Evolutionary conservation across 1,284 basidiomycete genomes (phyloP).

Genomic region (Boletus sp.): DNA sequence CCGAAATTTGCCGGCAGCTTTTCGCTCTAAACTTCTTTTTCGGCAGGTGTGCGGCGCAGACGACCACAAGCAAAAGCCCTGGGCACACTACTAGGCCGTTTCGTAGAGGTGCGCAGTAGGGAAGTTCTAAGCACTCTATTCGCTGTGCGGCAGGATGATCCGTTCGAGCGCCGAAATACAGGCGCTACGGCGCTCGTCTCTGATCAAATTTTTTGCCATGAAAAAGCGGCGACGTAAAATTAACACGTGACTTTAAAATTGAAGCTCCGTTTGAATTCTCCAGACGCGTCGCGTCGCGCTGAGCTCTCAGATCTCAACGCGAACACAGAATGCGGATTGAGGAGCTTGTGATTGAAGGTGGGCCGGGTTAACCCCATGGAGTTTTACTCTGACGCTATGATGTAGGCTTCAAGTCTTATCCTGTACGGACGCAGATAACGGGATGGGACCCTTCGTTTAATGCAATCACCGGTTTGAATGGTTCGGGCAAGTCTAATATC

Average conservation of each 20-base stretch:
- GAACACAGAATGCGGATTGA: constrained; percentile 66
- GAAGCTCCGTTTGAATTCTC: constrained; percentile 25
- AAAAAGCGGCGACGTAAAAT: background rate
- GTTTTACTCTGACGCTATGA: constrained; percentile 6
- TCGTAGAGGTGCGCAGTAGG: background rate
- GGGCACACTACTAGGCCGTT: too few species aligned
- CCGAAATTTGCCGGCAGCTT: constrained; percentile 14
- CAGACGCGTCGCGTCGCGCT: constrained; percentile 34
- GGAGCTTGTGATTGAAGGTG: constrained; percentile 76
- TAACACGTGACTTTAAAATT: constrained; percentile 14
- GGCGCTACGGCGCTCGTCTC: constrained; percentile 2
- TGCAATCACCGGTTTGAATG: constrained; percentile 95
- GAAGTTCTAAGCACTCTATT: background rate
- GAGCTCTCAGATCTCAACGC: background rate
- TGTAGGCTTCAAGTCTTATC: constrained; percentile 93
- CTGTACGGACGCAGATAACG: constrained; percentile 89
- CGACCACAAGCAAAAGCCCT: background rate
- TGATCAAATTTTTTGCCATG: constrained; percentile 1
- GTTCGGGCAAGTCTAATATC: constrained; percentile 95
- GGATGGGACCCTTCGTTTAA: constrained; percentile 98
- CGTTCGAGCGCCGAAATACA: constrained; percentile 16
- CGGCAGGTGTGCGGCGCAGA: background rate
- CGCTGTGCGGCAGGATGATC: too few species aligned
- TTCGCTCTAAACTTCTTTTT: constrained; percentile 26
- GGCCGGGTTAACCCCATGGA: background rate